Base-by-base conservation (phyloP, 2,329 filamentous ascomycete genomes). In the Penicillium sp. region DNA sequence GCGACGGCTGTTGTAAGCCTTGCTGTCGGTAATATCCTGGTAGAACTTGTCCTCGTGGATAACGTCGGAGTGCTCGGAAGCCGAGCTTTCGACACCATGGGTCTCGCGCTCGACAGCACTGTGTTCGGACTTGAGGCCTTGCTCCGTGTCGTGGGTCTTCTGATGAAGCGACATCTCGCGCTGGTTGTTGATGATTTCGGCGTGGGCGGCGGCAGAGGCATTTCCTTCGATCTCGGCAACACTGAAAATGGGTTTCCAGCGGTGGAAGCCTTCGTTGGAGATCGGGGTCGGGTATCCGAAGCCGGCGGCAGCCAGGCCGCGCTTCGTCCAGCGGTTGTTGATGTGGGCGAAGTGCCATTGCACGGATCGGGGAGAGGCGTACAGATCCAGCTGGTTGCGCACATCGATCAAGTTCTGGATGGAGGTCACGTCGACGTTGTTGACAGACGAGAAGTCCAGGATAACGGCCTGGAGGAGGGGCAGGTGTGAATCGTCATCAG, bases 321-420 rank as follows among this genome's bases (percentile, higher is more conserved):
- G 89, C 78, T 96, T 96, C 22, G 92, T 93, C 93, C 93, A 97
- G 54, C 90, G 85, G 79, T 94, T 97, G 77, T 88, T 92, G 77
- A 97, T 89, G 74, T 87, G 89, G n/a, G 92, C 91, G 60, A 97
- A 88, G 74, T 97, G 94, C 92, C 93, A 97, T 71, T 97, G 91
- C 4, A 97, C 92, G 2, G 82, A 80, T 18, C 92, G 86, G 0
- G 93, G 93, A 0, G 88, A 74, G 1, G 91, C 84, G 69, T 96
- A 96, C 18, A 86, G 82, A 71, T 97, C 93, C 24, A 97, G 86
- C 70, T 97, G 92, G 72, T 96, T 96, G 66, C 93, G 90, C 1
- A 97, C 89, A 66, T 97, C 94, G 66, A 97, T 95, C 38, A 97
- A 81, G 64, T 91, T 88, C 75, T 97, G 94, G 2, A 97, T 84